Base-by-base conservation (phyloP, 352 stramenopile species). In the Globisporangium alternatum region DNA sequence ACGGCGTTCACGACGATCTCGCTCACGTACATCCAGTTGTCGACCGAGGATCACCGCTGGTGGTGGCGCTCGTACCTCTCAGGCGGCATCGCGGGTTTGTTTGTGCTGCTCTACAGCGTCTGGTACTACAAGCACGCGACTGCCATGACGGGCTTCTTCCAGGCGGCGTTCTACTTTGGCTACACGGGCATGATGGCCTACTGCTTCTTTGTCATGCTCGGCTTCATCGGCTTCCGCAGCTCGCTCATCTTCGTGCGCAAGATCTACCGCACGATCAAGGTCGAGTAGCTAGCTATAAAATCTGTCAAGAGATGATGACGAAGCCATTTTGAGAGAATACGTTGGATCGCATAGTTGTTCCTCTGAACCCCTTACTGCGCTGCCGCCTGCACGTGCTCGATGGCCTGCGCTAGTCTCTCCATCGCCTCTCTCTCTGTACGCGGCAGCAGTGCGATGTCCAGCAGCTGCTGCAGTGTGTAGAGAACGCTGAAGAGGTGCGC, bases 241-340 rank as follows among this genome's bases (percentile, higher is more conserved):
- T 97, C 95, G 70, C 88, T 98, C 52, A 65, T 93, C 52, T 99
- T 99, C 78, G 95, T 98, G 33, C 95, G 90, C 72, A 98, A 98
- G 80, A 99, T 99, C 70, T 99, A 99, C 74, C 89, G 89, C 47
- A 87, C 90, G 51, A 96, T 99, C 59, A 99, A 99, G 78, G 95
- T 93, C 60, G 96, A 99, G 76, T 99, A n/a, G n/a, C n/a, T n/a
- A n/a, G n/a, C n/a, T n/a, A n/a, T n/a, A n/a, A n/a, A n/a, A 44
- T 17, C 15, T 44, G 6, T 44, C 37, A 44, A 44, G 12, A 12
- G 37, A 8, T 22, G n/a, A n/a, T n/a, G n/a, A n/a, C n/a, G 19
- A 52, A 52, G 45, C 45, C 45, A 52, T 30, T n/a, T n/a, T n/a
- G n/a, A n/a, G n/a, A n/a, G n/a, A n/a, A n/a, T n/a, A n/a, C n/a